phyloP scores from a whole-genome alignment of 805 yeast genomes.

The Sungouiozyma intestinalis region DNA sequence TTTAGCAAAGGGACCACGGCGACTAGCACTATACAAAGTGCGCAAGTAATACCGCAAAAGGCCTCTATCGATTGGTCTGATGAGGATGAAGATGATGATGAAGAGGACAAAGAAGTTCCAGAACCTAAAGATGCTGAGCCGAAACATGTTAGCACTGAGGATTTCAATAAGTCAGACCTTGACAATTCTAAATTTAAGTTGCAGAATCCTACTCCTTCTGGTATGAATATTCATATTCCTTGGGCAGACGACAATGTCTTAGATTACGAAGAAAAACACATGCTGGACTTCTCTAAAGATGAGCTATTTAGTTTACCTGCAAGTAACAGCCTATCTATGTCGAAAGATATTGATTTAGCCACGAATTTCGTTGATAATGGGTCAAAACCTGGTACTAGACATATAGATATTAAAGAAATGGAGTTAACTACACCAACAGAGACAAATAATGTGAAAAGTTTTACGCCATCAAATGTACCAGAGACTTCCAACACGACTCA shows the following conservation, averaged over 20 bases:
- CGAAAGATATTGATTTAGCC: neutral
- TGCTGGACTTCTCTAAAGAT: neutral
- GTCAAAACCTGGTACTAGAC: too few relatives aligned
- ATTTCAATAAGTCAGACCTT: neutral
- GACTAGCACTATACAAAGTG: constrained; percentile 42
- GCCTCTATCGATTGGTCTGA: constrained; percentile 83
- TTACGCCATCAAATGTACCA: neutral
- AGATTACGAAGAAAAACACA: neutral
- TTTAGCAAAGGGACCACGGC: constrained; percentile 8
- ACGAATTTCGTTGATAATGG: too few relatives aligned
- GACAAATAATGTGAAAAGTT: too few relatives aligned
- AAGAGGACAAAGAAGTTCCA: neutral
- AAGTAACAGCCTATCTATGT: neutral
- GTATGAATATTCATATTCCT: neutral
- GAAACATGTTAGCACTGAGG: neutral
- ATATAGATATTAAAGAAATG: neutral
- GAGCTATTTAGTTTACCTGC: neutral
- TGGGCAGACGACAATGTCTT: neutral
- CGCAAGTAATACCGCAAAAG: constrained; percentile 71
- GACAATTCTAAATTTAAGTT: neutral
- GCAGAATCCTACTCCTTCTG: neutral
- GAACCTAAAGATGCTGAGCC: neutral
- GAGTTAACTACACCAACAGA: neutral
- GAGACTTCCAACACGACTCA: neutral
- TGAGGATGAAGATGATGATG: constrained; percentile 45